Percentiles rank a stretch among this genome's conserved stretches.
Evolutionary conservation across 2,329 filamentous ascomycete species (phyloP).

Genomic region (Neonectria hederae): DNA sequence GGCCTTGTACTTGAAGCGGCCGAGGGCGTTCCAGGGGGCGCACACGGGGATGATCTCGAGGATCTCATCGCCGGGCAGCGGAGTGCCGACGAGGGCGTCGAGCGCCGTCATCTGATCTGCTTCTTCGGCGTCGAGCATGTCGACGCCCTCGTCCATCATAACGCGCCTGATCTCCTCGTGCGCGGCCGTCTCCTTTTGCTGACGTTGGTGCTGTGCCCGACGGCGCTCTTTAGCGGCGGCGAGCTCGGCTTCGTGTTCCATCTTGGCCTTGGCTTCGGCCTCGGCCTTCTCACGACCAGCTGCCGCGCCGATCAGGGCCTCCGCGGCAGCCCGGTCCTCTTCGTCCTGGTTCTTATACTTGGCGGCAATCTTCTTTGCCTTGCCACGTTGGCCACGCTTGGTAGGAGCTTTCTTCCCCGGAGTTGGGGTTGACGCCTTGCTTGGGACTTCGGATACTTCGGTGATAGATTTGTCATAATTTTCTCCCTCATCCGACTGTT

Average conservation of each 20-base stretch:
- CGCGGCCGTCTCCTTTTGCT: slow-evolving; percentile 78
- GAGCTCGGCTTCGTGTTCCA: slow-evolving; percentile 72
- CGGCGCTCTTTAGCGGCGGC: slow-evolving; percentile 79
- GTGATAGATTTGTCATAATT: slow-evolving; percentile 41
- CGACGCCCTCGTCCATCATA: slow-evolving; percentile 68
- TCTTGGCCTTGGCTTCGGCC: slow-evolving; percentile 74
- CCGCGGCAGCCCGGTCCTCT: slow-evolving; percentile 85
- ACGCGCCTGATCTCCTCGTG: slow-evolving; percentile 75
- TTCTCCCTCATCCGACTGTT: slow-evolving; percentile 25
- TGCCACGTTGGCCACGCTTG: slow-evolving; percentile 81
- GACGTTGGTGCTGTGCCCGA: slow-evolving; percentile 80
- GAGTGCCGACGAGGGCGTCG: slow-evolving; percentile 80
- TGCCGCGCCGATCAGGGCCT: slow-evolving; percentile 84
- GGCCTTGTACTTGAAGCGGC: slow-evolving; percentile 87
- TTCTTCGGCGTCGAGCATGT: slow-evolving; percentile 68
- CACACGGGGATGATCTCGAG: slow-evolving; percentile 72
- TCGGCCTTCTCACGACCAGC: slow-evolving; percentile 73
- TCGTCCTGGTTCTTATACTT: slow-evolving; percentile 97
- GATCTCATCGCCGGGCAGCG: slow-evolving; percentile 84
- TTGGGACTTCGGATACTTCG: slow-evolving; percentile 32
- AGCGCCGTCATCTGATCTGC: slow-evolving; percentile 64
- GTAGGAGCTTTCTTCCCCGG: slow-evolving; percentile 52
- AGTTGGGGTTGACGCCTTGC: slow-evolving; percentile 21
- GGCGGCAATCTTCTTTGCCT: slow-evolving; percentile 85
- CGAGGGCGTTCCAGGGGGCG: slow-evolving; percentile 71